phyloP scores from a whole-genome alignment of 164 flowering plant genomes.

The Aristolochia contorta region DNA sequence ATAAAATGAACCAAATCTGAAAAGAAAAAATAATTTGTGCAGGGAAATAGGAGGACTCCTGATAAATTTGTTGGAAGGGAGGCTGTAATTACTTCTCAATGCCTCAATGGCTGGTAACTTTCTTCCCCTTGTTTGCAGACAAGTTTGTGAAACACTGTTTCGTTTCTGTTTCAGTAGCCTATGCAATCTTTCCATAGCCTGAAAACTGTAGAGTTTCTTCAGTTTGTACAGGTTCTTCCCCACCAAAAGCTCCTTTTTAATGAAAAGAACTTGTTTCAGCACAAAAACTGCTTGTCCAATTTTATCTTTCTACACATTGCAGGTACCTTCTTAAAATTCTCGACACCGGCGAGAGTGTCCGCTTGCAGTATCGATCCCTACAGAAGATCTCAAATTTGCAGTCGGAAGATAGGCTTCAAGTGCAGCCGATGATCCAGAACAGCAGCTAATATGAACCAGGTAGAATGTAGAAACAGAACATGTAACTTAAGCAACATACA shows the following conservation, averaged over 20 bases:
- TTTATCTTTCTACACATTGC: neutral
- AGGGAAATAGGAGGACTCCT: constrained; percentile 95
- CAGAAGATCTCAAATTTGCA: constrained; percentile 33
- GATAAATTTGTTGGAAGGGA: constrained; percentile 94
- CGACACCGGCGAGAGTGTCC: constrained; percentile 79
- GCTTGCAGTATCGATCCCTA: constrained; percentile 85
- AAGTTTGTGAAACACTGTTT: neutral
- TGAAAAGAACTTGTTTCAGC: no score
- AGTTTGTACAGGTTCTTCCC: no score
- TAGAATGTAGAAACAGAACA: neutral
- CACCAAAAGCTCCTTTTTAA: no score
- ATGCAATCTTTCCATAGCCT: neutral
- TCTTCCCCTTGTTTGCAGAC: neutral
- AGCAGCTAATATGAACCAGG: constrained; percentile 21
- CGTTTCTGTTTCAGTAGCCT: neutral
- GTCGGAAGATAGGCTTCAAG: constrained; percentile 36
- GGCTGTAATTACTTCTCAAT: constrained; percentile 87
- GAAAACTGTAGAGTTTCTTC: no score
- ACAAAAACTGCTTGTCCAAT: neutral
- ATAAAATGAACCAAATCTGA: no score
- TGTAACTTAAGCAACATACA: neutral
- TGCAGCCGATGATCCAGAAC: constrained; percentile 34
- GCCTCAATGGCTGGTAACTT: constrained; percentile 96
- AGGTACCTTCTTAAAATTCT: constrained; percentile 84
- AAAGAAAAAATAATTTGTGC: constrained; percentile 15